Conservation (phyloP, 2,329 filamentous ascomycete species). For the Xylariaceae sp. region DNA sequence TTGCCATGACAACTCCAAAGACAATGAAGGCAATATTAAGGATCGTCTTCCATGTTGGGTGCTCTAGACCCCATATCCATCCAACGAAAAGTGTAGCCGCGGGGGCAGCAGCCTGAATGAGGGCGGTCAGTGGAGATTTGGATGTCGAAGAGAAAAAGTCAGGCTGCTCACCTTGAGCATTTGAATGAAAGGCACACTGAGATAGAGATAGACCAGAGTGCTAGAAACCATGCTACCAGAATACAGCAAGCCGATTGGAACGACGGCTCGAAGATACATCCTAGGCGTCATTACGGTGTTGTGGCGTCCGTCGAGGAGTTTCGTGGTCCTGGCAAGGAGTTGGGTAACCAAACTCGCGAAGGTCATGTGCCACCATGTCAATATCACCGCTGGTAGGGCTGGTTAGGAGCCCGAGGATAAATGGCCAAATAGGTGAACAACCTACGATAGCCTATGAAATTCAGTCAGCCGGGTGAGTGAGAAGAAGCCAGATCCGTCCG, state of each 20-base stretch:
- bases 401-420: conserved; percentile 19
- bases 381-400: conserved; percentile 42
- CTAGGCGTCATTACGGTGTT: conserved; percentile 56
- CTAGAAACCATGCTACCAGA: conserved; percentile 62
- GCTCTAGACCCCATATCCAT: conserved; percentile 54
- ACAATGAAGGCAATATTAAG: conserved; percentile 50
- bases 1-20: conserved; percentile 47
- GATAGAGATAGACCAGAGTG: conserved; percentile 64
- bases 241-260: conserved; percentile 64
- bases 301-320: conserved; percentile 58
- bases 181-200: conserved; percentile 65
- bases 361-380: conserved; percentile 65
- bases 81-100: conserved; percentile 62
- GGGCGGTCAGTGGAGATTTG: neutral
- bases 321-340: conserved; percentile 59
- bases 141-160: no score
- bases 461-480: conserved; percentile 5
- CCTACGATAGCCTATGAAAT: conserved; percentile 14
- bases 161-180: conserved; percentile 55
- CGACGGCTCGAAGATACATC: conserved; percentile 58
- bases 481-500: neutral
- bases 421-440: conserved; percentile 1
- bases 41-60: conserved; percentile 40
- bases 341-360: conserved; percentile 65
- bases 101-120: conserved; percentile 54